Evolutionary conservation across 805 yeast species (phyloP).

Genomic region (Millerozyma acaciae): DNA sequence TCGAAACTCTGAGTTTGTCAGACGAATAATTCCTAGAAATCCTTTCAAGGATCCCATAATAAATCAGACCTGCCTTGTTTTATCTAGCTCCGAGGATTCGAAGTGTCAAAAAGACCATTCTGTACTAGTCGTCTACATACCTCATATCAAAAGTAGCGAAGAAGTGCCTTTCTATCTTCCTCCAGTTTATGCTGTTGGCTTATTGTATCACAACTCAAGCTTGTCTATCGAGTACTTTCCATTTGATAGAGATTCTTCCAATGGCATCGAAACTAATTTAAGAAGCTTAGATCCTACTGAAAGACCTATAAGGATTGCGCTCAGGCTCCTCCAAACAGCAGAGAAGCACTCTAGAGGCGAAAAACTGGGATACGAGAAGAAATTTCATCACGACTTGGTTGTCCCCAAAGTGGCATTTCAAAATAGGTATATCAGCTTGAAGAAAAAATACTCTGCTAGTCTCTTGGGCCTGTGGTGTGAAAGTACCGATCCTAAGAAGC

Average conservation of each 20-base stretch:
- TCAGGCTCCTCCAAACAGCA: constrained; percentile 73
- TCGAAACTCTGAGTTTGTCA: constrained; percentile 54
- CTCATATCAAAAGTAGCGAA: constrained; percentile 59
- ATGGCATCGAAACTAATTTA: constrained; percentile 14
- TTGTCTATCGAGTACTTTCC: constrained; percentile 78
- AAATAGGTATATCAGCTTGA: constrained; percentile 71
- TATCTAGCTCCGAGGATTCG: constrained; percentile 21
- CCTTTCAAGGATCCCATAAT: constrained; percentile 80
- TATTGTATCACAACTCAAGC: constrained; percentile 44
- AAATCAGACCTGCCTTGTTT: constrained; percentile 75
- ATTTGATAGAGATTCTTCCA: constrained; percentile 31
- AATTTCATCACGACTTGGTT: constrained; percentile 84
- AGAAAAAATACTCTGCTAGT: constrained; percentile 72
- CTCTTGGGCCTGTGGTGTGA: constrained; percentile 88
- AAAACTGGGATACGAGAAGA: constrained; percentile 77
- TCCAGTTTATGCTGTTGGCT: constrained; percentile 72
- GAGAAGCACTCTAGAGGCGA: constrained; percentile 81
- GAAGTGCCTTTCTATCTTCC: constrained; percentile 90
- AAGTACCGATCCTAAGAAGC: constrained; percentile 90
- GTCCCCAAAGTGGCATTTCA: constrained; percentile 83
- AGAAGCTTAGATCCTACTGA: constrained; percentile 41
- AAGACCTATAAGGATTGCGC: constrained; percentile 77
- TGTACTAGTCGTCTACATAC: constrained; percentile 66
- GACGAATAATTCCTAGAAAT: constrained; percentile 88
- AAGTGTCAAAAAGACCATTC: constrained; percentile 29